Conservation (phyloP, 140 eudicot genomes). For the Oenanthe javanica region DNA sequence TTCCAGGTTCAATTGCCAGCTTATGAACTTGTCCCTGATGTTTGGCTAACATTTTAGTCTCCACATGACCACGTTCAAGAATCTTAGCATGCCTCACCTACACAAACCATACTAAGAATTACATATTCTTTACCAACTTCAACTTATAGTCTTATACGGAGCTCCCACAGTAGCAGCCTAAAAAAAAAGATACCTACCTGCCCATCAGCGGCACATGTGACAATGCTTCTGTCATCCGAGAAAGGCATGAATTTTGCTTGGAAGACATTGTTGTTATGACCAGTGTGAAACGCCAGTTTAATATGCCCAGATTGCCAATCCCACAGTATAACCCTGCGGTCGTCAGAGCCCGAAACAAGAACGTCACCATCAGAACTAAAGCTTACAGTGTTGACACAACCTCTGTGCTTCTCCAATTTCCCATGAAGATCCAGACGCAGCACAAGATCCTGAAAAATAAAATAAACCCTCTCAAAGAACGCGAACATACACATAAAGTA, state of each 20-base stretch:
- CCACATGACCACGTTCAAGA: slow-evolving; percentile 58
- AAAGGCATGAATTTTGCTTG: slow-evolving; percentile 86
- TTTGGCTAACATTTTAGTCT: slow-evolving; percentile 48
- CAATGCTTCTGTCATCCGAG: slow-evolving; percentile 68
- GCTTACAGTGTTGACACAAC: slow-evolving; percentile 53
- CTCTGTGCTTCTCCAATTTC: slow-evolving; percentile 51
- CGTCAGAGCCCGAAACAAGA: slow-evolving; percentile 83
- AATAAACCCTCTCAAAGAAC: no score
- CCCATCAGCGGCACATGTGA: slow-evolving; percentile 69
- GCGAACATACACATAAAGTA: no score
- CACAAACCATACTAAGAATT: slow-evolving; percentile 6
- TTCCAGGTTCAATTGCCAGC: slow-evolving; percentile 75
- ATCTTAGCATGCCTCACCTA: slow-evolving; percentile 82
- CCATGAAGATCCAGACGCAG: slow-evolving; percentile 52
- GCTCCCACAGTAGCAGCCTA: not conserved
- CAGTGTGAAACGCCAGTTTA: slow-evolving; percentile 61
- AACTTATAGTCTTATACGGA: not conserved
- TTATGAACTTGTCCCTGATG: slow-evolving; percentile 84
- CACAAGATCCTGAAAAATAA: slow-evolving; percentile 48
- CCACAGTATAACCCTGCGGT: slow-evolving; percentile 68
- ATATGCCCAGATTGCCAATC: slow-evolving; percentile 66
- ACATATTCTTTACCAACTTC: not conserved
- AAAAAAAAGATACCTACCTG: not conserved
- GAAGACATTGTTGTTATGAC: slow-evolving; percentile 65
- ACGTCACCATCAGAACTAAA: slow-evolving; percentile 63